Percentiles rank a stretch among this genome's conserved stretches.
Evolutionary conservation across 495 filamentous ascomycete species (phyloP).

Genomic region (Daldinia decipiens): DNA sequence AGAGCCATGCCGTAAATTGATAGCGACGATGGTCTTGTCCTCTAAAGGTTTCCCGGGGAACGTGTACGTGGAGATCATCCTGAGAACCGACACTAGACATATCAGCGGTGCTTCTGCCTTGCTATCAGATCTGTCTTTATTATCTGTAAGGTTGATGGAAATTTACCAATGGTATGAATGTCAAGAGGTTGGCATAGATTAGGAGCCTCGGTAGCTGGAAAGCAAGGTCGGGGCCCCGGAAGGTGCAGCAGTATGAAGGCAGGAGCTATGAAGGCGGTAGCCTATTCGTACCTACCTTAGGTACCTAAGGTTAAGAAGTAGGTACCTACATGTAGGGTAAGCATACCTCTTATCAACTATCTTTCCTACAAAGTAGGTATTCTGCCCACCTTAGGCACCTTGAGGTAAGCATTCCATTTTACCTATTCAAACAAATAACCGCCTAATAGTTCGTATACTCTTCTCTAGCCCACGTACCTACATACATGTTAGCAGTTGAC

Average conservation of each 20-base stretch:
- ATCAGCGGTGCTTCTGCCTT: neutral
- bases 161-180: neutral
- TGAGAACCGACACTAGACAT: constrained; percentile 1
- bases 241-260: neutral
- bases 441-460: neutral
- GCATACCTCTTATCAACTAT: too few species aligned
- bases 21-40: constrained; percentile 14
- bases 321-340: too few species aligned
- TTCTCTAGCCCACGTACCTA: too few species aligned
- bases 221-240: neutral
- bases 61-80: neutral
- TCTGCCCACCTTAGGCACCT: too few species aligned
- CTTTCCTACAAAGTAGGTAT: too few species aligned
- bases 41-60: neutral
- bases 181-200: neutral
- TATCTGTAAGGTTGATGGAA: neutral
- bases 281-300: neutral
- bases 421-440: neutral
- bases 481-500: too few species aligned
- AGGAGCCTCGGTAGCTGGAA: neutral
- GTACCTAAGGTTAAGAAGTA: too few species aligned
- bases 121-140: neutral
- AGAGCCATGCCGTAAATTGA: constrained; percentile 12
- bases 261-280: neutral
- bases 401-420: too few species aligned